These are phyloP conservation scores for Graphilbum ipis-grandicollis DNA, from an alignment of 2,329 filamentous ascomycete genomes.

Conservation along the genomic window DNA sequence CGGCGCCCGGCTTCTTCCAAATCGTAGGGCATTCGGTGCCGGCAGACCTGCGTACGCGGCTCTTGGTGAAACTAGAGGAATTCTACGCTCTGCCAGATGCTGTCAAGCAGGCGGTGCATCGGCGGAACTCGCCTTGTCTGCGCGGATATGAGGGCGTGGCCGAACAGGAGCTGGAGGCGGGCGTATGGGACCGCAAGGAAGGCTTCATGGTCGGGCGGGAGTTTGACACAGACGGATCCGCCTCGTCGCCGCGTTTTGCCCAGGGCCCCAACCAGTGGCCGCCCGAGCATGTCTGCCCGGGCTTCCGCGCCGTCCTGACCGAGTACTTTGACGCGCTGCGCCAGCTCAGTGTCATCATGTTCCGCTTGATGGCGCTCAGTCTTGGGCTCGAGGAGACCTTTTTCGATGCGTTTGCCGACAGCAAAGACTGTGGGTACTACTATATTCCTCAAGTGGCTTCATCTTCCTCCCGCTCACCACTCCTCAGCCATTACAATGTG, in stretches of 20 bases:
- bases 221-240: no score
- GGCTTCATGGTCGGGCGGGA: constrained; percentile 17
- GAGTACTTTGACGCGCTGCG: constrained; percentile 5
- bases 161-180: constrained; percentile 11
- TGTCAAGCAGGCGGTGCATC: constrained; percentile 12
- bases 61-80: constrained; percentile 11
- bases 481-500: constrained; percentile 4
- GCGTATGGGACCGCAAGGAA: constrained; percentile 14
- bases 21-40: constrained; percentile 17
- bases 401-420: constrained; percentile 13
- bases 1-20: constrained; percentile 17
- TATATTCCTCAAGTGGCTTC: background rate
- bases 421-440: constrained; percentile 2
- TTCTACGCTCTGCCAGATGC: constrained; percentile 16
- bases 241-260: background rate
- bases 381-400: constrained; percentile 22
- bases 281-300: background rate
- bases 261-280: constrained; percentile 16
- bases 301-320: constrained; percentile 2
- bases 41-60: constrained; percentile 10
- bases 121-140: constrained; percentile 9
- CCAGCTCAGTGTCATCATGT: constrained; percentile 2
- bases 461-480: no score
- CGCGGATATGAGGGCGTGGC: constrained; percentile 14
- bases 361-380: constrained; percentile 19